These are phyloP conservation scores for Haplosporangium sp. DNA, from an alignment of 371 early-diverging fungal genomes.

Conservation along the genomic window DNA sequence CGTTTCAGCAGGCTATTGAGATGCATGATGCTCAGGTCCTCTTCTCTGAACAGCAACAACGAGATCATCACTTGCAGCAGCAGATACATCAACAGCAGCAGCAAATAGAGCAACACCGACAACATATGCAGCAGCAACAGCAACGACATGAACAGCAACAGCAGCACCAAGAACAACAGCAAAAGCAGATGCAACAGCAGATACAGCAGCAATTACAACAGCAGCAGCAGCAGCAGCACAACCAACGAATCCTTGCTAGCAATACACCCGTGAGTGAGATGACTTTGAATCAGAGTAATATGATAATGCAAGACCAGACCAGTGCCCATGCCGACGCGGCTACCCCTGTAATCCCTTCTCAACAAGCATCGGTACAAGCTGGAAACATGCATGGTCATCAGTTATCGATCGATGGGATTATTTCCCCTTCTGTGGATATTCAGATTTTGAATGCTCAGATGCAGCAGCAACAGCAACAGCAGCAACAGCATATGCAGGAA, in stretches of 20 bases:
- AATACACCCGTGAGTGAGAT: constrained; percentile 7
- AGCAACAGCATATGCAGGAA: constrained; percentile 21
- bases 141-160: constrained; percentile 15
- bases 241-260: constrained; percentile 8
- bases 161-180: constrained; percentile 19
- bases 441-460: constrained; percentile 39
- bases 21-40: constrained; percentile 16
- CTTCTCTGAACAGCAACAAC: constrained; percentile 26
- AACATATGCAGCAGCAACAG: constrained; percentile 23
- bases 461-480: constrained; percentile 42
- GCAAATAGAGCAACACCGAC: constrained; percentile 15
- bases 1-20: constrained; percentile 25
- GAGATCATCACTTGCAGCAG: constrained; percentile 24
- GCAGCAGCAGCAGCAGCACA: constrained; percentile 25
- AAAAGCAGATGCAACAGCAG: constrained; percentile 8
- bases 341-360: constrained; percentile 43
- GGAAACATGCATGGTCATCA: constrained; percentile 43
- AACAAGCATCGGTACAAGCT: constrained; percentile 18
- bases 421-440: constrained; percentile 22
- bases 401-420: constrained; percentile 33
- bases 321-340: constrained; percentile 14
- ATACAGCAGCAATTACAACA: constrained; percentile 4
- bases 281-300: constrained; percentile 3
- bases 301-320: constrained; percentile 21
- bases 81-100: constrained; percentile 31